These are phyloP conservation scores for Clavispora fructus DNA, from an alignment of 805 yeast species.

Conservation along the genomic window DNA sequence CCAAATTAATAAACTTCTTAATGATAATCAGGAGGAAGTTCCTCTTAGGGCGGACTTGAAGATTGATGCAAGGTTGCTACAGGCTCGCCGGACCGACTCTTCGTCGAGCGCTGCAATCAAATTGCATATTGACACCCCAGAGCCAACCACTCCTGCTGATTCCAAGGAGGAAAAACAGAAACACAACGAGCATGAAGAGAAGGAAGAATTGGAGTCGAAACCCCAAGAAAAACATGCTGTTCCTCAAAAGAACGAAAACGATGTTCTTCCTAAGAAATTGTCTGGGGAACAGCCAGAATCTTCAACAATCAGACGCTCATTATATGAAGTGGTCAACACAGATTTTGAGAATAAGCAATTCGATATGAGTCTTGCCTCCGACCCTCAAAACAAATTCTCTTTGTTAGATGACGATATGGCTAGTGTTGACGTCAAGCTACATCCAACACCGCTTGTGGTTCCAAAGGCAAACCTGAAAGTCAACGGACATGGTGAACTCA, in stretches of 20 bases:
- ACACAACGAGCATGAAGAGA: no score
- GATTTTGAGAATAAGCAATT: neutral
- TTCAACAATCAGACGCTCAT: neutral
- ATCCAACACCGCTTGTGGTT: neutral
- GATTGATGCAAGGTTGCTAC: conserved; percentile 1
- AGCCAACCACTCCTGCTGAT: no score
- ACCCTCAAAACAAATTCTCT: neutral
- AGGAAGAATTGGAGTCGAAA: no score
- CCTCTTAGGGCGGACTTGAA: conserved; percentile 16
- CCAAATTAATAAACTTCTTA: conserved; percentile 11
- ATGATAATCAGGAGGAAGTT: conserved; percentile 13
- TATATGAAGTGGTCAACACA: neutral
- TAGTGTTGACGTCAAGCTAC: neutral
- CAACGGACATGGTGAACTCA: neutral
- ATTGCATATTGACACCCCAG: no score
- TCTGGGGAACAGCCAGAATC: neutral
- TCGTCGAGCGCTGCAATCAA: neutral
- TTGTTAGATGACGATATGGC: neutral
- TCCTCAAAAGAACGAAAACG: no score
- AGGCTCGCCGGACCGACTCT: neutral
- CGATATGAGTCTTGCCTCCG: neutral
- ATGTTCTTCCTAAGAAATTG: no score
- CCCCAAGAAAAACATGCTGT: no score
- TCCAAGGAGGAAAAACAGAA: no score
- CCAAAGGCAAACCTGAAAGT: neutral